Conservation (phyloP, 1,139 yeast species). For the Kurtzmaniella quercitrusa region DNA sequence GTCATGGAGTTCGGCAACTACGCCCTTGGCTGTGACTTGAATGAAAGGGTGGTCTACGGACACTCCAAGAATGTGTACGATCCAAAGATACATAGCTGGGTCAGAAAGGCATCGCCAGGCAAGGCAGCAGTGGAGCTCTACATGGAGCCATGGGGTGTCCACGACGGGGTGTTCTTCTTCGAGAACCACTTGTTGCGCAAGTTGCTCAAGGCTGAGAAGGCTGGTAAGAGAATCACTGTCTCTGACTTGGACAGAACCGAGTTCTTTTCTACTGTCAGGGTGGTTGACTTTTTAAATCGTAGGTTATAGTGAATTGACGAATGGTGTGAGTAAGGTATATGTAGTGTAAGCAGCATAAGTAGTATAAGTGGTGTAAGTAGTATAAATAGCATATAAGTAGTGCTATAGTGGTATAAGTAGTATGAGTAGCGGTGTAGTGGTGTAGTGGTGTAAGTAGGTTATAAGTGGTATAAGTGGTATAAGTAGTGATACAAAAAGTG, state of each 20-base stretch:
- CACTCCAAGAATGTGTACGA: slow-evolving; percentile 20
- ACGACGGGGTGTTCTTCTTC: slow-evolving; percentile 33
- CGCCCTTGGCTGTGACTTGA: slow-evolving; percentile 26
- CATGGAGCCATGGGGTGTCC: slow-evolving; percentile 45
- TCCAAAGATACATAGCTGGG: slow-evolving; percentile 14
- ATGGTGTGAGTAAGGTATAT: too few species aligned
- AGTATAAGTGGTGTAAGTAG: too few species aligned
- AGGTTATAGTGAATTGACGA: too few species aligned
- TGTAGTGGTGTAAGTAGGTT: too few species aligned
- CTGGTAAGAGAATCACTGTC: slow-evolving; percentile 9
- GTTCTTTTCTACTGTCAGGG: slow-evolving; percentile 10
- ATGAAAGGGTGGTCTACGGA: slow-evolving; percentile 18
- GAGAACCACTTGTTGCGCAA: slow-evolving; percentile 22
- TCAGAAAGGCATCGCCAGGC: slow-evolving; percentile 12
- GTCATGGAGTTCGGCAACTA: slow-evolving; percentile 32
- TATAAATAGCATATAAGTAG: too few species aligned
- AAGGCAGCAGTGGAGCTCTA: slow-evolving; percentile 17
- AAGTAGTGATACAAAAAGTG: too few species aligned
- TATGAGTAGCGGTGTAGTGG: too few species aligned
- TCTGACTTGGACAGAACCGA: slow-evolving; percentile 12
- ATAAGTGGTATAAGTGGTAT: too few species aligned
- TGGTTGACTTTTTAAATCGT: slow-evolving; percentile 10
- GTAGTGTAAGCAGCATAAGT: too few species aligned
- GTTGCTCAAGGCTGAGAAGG: slow-evolving; percentile 7
- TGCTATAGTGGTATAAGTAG: too few species aligned